A percentile compares a stretch with the other conserved stretches of the same genome.
These are phyloP conservation scores for Macrophomina pseudophaseolina DNA, from an alignment of 2,329 filamentous ascomycete genomes.

Conservation along the genomic window DNA sequence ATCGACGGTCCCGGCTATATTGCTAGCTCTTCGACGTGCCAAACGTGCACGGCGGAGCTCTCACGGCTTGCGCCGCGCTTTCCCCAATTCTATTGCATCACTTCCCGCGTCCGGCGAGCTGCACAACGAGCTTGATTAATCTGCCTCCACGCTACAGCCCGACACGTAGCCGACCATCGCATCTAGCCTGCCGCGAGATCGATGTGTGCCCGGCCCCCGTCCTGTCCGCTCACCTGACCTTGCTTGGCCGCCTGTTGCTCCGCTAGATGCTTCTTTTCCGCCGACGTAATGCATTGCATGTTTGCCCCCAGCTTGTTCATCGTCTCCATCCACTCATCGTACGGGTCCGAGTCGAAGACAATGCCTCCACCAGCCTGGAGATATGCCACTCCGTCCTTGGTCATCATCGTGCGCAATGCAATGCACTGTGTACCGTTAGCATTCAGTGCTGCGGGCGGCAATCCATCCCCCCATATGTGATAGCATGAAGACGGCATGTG, in stretches of 20 bases:
- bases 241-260: slow-evolving; percentile 46
- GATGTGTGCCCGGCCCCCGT: slow-evolving; percentile 33
- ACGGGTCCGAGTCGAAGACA: slow-evolving; percentile 88
- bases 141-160: slow-evolving; percentile 11
- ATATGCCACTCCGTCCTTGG: slow-evolving; percentile 90
- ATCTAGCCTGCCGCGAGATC: slow-evolving; percentile 38
- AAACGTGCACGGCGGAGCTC: background rate
- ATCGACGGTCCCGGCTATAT: slow-evolving; percentile 2
- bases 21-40: background rate
- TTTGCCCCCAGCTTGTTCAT: slow-evolving; percentile 92
- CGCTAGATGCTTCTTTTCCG: slow-evolving; percentile 71
- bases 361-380: slow-evolving; percentile 89
- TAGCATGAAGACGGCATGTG: background rate
- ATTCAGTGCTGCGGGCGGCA: background rate
- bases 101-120: slow-evolving; percentile 18
- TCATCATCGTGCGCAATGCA: slow-evolving; percentile 87
- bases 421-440: slow-evolving; percentile 55
- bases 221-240: slow-evolving; percentile 26
- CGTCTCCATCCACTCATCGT: slow-evolving; percentile 94
- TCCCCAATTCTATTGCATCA: slow-evolving; percentile 19
- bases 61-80: background rate
- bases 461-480: background rate
- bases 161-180: slow-evolving; percentile 8
- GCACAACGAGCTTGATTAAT: slow-evolving; percentile 13
- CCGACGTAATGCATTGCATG: slow-evolving; percentile 83